A percentile compares a stretch with the other conserved stretches of the same genome.
Evolutionary conservation across 1,284 basidiomycete species (phyloP).

Genomic region (Apiotrichum montevideense): DNA sequence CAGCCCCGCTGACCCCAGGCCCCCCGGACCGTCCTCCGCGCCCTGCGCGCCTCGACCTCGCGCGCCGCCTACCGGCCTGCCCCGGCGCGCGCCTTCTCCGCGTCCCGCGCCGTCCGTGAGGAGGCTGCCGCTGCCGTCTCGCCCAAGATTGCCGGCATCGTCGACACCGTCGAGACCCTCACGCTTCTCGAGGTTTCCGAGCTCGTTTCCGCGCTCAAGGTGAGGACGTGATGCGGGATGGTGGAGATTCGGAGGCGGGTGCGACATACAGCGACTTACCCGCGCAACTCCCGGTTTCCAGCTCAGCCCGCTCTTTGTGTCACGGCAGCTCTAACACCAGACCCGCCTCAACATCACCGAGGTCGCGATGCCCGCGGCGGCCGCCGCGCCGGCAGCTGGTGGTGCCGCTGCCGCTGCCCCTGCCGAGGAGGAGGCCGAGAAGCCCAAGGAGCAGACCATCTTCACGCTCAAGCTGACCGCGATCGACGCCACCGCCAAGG

Average conservation of each 20-base stretch:
- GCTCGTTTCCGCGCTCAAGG: conserved; percentile 86
- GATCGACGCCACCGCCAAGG: conserved; percentile 82
- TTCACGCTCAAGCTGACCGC: conserved; percentile 93
- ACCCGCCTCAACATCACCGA: conserved; percentile 94
- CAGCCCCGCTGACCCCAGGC: conserved; percentile 12
- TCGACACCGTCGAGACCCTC: conserved; percentile 86
- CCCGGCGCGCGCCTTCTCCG: conserved; percentile 24
- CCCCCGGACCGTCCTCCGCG: conserved; percentile 20
- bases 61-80: conserved; percentile 12
- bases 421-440: conserved; percentile 62
- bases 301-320: not conserved
- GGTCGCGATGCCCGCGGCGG: conserved; percentile 83
- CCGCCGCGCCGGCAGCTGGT: conserved; percentile 56
- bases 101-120: conserved; percentile 21
- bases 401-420: conserved; percentile 52
- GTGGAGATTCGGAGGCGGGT: too few species aligned
- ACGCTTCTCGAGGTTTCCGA: conserved; percentile 96
- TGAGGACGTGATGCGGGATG: conserved; percentile 35
- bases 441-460: conserved; percentile 94
- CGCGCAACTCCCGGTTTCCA: not conserved
- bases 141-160: conserved; percentile 71
- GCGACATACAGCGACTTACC: too few species aligned
- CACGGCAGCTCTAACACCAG: conserved; percentile 48
- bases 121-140: conserved; percentile 26
- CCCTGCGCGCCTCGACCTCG: conserved; percentile 22